Base-by-base conservation (phyloP, 2,329 filamentous ascomycete species). In the Plenodomus tracheiphilus region DNA sequence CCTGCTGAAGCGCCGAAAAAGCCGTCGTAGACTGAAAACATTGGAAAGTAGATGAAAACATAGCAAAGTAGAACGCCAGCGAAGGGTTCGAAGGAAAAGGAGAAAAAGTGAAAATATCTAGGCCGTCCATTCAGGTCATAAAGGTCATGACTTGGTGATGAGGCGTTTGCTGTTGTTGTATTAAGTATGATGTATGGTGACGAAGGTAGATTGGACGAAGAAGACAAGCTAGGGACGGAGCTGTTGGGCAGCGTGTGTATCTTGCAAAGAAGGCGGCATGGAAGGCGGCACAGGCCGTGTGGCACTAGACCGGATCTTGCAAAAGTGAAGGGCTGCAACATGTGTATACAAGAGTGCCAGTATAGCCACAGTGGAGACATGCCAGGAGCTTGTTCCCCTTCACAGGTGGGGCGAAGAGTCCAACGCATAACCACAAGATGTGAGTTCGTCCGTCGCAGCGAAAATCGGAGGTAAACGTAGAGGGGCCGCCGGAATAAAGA, bases 51-150 rank as follows among this genome's bases (percentile, higher is more conserved):
- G 16, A 39, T 37, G 39, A 46, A 42, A 18, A 51, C n/a, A 34
- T 44, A 51, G 46, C 46, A 51, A 51, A 21, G 15, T 39, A 47
- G 16, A 39, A 46, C 30, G 43, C 35, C 30, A 25, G 32, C 13
- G 34, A 19, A 47, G 34, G 37, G 7, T 32, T 15, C 8, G 43
- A 18, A 37, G 41, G 20, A 36, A n/a, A 37, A 43, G 19, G 21
- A 34, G 47, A 45, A 52, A 47, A 44, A 52, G 30, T 32, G 53
- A 55, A 41, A 37, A 53, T 52, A 52, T 40, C 40, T 32, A 37
- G 35, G 54, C 61, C 55, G 58, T 58, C 61, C 51, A 56, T 65
- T 54, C 61, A 57, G 36, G 51, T 61, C 65, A 53, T 65, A 51
- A 55, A 46, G 30, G 41, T 58, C 62, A 54, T 66, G 59, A 56